phyloP scores from a whole-genome alignment of 495 filamentous ascomycete genomes.

The Penicillium bovifimosum region DNA sequence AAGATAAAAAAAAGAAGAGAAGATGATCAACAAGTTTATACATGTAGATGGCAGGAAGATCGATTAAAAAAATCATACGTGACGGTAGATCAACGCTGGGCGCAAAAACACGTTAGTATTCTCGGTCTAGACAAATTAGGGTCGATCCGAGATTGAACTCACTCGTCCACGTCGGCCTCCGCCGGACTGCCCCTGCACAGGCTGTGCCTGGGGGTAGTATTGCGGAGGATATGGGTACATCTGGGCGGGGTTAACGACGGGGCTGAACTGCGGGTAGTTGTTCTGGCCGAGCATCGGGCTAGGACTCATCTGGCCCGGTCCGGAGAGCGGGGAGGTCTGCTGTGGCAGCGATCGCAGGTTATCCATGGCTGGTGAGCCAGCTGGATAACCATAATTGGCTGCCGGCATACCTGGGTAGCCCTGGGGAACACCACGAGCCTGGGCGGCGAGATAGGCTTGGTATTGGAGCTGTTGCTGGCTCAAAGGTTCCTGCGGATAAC shows the following conservation, averaged over 20 bases:
- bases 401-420: conserved; percentile 37
- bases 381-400: conserved; percentile 37
- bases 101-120: neutral
- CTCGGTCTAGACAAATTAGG: neutral
- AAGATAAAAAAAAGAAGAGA: conserved; percentile 18
- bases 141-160: conserved; percentile 20
- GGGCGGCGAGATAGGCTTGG: conserved; percentile 39
- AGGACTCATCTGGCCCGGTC: conserved; percentile 34
- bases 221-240: conserved; percentile 52
- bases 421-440: conserved; percentile 41
- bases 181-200: conserved; percentile 39
- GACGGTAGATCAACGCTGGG: conserved; percentile 29
- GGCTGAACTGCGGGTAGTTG: conserved; percentile 45
- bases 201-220: conserved; percentile 43
- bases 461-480: conserved; percentile 45
- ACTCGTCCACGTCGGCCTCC: conserved; percentile 49
- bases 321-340: conserved; percentile 31
- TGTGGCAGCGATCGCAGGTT: conserved; percentile 39
- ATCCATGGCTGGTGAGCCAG: conserved; percentile 37
- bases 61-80: conserved; percentile 29
- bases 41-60: conserved; percentile 35
- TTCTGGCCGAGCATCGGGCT: conserved; percentile 41
- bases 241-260: conserved; percentile 40
- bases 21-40: conserved; percentile 30
- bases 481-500: conserved; percentile 38